These are phyloP conservation scores for Pichia paraexigua DNA, from an alignment of 805 yeast genomes.

Conservation along the genomic window DNA sequence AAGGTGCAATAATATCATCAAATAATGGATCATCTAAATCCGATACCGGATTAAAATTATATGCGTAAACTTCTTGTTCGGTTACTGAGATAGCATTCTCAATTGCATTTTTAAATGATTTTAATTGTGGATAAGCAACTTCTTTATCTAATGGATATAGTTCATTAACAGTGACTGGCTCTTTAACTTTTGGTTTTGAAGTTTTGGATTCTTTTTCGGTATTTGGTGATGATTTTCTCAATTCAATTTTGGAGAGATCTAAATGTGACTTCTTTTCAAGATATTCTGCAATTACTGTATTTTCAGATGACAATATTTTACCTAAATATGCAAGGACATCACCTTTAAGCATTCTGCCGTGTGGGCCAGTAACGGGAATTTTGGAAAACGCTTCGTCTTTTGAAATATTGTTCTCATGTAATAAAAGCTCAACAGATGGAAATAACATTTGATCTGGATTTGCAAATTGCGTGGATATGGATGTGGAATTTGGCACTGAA, in stretches of 20 bases:
- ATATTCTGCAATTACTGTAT: slow-evolving; percentile 44
- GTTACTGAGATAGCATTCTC: slow-evolving; percentile 40
- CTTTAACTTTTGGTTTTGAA: slow-evolving; percentile 28
- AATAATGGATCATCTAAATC: slow-evolving; percentile 52
- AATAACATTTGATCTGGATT: slow-evolving; percentile 56
- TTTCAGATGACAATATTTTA: slow-evolving; percentile 49
- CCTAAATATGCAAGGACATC: slow-evolving; percentile 86
- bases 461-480: slow-evolving; percentile 34
- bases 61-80: slow-evolving; percentile 34
- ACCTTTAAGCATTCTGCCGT: slow-evolving; percentile 82
- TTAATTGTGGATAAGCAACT: slow-evolving; percentile 3
- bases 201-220: slow-evolving; percentile 3
- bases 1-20: slow-evolving; percentile 48
- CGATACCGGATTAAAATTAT: slow-evolving; percentile 30
- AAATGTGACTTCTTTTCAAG: slow-evolving; percentile 51
- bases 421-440: slow-evolving; percentile 70
- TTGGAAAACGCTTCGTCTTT: slow-evolving; percentile 60
- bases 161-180: slow-evolving; percentile 13
- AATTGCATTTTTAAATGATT: slow-evolving; percentile 25
- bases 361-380: slow-evolving; percentile 81
- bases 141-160: slow-evolving; percentile 4
- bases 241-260: slow-evolving; percentile 63
- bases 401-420: slow-evolving; percentile 56
- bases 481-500: slow-evolving; percentile 11
- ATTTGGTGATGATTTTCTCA: slow-evolving; percentile 21